Base-by-base conservation (phyloP, 306 rosid species). In the Astragalus membranaceus region DNA sequence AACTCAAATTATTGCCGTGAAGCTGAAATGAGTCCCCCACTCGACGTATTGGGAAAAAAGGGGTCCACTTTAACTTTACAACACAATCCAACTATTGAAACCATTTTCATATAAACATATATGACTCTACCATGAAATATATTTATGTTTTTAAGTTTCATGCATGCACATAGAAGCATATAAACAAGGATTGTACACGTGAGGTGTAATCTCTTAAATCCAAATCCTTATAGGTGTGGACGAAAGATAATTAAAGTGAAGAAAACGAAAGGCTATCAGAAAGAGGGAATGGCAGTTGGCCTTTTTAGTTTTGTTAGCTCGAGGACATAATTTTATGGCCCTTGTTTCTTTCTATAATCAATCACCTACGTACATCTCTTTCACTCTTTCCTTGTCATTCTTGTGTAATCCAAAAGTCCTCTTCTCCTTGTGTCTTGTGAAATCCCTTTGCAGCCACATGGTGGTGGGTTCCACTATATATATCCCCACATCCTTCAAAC, bases 231-330 rank as follows among this genome's bases (percentile, higher is more conserved):
- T 72, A 64, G 77, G 79, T 84, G 79, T 50, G 79, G 87, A 80
- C 69, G 73, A 78, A 36, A 67, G 33, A 81, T 49, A 70, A 66
- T 67, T 67, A 74, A 80, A 87, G 84, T 85, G 83, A 85, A 80
- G 85, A 82, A 67, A 84, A 77, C 20, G 83, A 87, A 80, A 84
- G 77, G 70, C 70, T 74, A 78, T 70, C 80, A 65, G 71, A 73
- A 69, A 66, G 16, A 17, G 52, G 69, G 81, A 79, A 80, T 66
- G 74, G 68, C 44, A 78, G 75, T 77, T 80, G 83, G 83, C 76
- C 76, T 44, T 65, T 75, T 75, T 48, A 17, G 73, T 70, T 69
- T 56, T 62, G 73, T 47, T 59, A 55, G 77, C 69, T 76, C 64
- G 41, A 52, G 78, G 84, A 76, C 84, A 79, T 44, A 42, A 66